A percentile compares a stretch with the other conserved stretches of the same genome.
These are phyloP conservation scores for Peniophora sp. DNA, from an alignment of 1,284 basidiomycete species.

Conservation along the genomic window DNA sequence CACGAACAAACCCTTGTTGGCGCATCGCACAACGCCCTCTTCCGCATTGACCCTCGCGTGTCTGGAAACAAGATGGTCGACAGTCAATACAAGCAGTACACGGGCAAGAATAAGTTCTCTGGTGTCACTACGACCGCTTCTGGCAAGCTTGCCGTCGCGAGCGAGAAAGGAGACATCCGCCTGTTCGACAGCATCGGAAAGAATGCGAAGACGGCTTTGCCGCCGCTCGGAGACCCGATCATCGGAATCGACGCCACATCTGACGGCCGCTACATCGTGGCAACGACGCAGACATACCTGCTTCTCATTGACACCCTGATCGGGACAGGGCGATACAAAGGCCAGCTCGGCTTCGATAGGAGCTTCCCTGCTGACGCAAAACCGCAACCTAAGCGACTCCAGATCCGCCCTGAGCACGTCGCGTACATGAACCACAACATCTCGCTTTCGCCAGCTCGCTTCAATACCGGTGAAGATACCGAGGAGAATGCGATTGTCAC, in stretches of 20 bases:
- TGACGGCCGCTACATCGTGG: slow-evolving; percentile 92
- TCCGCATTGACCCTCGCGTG: slow-evolving; percentile 94
- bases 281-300: slow-evolving; percentile 93
- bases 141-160: slow-evolving; percentile 89
- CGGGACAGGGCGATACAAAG: slow-evolving; percentile 83
- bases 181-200: slow-evolving; percentile 96
- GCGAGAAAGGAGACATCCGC: slow-evolving; percentile 94
- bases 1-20: slow-evolving; percentile 92
- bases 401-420: slow-evolving; percentile 88
- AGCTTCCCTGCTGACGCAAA: slow-evolving; percentile 94
- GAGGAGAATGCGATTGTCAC: slow-evolving; percentile 96
- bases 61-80: slow-evolving; percentile 92
- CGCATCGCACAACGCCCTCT: slow-evolving; percentile 88
- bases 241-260: slow-evolving; percentile 92
- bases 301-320: slow-evolving; percentile 95
- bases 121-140: slow-evolving; percentile 83
- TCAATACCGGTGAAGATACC: slow-evolving; percentile 84
- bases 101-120: slow-evolving; percentile 92
- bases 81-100: slow-evolving; percentile 94
- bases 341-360: slow-evolving; percentile 86
- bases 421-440: slow-evolving; percentile 91
- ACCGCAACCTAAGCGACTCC: slow-evolving; percentile 85
- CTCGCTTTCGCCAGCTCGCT: slow-evolving; percentile 91
- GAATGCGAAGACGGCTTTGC: slow-evolving; percentile 98
- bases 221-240: slow-evolving; percentile 93